These are phyloP conservation scores for Kernera saxatilis DNA, from an alignment of 345 rosid genomes.

Conservation along the genomic window DNA sequence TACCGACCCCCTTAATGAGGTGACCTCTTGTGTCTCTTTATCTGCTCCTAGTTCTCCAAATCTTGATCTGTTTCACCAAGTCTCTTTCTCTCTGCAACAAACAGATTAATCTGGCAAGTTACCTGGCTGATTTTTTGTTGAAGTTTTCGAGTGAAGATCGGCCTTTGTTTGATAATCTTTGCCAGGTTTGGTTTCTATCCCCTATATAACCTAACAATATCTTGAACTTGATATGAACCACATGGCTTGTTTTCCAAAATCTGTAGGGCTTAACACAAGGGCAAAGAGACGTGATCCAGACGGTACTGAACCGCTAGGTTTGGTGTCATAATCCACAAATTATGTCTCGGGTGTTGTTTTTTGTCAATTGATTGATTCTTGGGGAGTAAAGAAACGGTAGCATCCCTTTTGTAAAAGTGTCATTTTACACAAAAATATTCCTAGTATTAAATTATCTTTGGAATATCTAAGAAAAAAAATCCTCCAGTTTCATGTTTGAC, in stretches of 20 bases:
- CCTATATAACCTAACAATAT: not conserved
- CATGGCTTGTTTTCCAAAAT: constrained; percentile 16
- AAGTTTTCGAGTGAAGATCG: constrained; percentile 50
- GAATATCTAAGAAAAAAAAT: not conserved
- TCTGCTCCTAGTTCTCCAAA: not conserved
- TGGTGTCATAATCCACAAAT: not conserved
- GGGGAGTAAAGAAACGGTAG: constrained; percentile 1
- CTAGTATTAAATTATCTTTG: not conserved
- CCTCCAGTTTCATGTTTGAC: not conserved
- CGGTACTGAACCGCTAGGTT: constrained; percentile 32
- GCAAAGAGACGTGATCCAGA: constrained; percentile 49
- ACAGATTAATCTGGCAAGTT: constrained; percentile 75
- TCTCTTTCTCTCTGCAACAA: constrained; percentile 2
- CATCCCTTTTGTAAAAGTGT: constrained; percentile 4
- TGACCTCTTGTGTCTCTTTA: constrained; percentile 15
- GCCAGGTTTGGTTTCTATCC: constrained; percentile 46
- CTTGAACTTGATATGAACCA: constrained; percentile 1
- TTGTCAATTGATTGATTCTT: constrained; percentile 2
- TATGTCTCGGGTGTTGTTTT: constrained; percentile 6
- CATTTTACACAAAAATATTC: not conserved
- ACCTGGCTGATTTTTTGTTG: constrained; percentile 52
- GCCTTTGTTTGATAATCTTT: constrained; percentile 54
- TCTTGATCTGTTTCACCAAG: not conserved
- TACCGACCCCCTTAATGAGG: constrained; percentile 77
- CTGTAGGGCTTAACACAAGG: constrained; percentile 50